Conservation (phyloP, 2,329 filamentous ascomycete genomes). For the Metarhizium anisopliae region DNA sequence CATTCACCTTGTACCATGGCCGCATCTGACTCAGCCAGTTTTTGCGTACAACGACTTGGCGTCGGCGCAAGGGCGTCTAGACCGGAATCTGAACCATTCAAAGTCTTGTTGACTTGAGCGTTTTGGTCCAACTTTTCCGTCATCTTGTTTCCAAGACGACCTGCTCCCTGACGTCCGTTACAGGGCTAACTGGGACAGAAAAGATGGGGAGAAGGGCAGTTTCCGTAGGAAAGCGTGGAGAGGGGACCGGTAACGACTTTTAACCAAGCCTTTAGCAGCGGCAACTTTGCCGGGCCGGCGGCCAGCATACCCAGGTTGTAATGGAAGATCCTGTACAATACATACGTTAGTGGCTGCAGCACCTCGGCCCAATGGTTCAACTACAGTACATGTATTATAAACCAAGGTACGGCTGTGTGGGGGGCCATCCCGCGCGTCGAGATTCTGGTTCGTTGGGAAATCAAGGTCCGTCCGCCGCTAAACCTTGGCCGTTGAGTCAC, state of each 20-base stretch:
- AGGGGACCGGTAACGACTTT: not conserved
- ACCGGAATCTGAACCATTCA: not conserved
- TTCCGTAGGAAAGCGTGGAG: not conserved
- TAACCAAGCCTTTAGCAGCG: not conserved
- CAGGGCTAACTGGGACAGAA: not conserved
- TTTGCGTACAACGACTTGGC: slow-evolving; percentile 3
- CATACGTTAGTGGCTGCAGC: too few species aligned
- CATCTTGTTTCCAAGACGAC: not conserved
- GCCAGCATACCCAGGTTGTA: not conserved
- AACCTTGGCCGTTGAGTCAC: not conserved
- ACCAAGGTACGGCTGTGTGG: too few species aligned
- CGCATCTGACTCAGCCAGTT: slow-evolving; percentile 5
- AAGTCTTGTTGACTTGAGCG: not conserved
- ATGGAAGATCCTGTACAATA: not conserved
- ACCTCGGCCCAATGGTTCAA: too few species aligned
- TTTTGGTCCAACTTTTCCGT: slow-evolving; percentile 1
- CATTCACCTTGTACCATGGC: slow-evolving; percentile 6
- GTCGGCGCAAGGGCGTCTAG: slow-evolving; percentile 2
- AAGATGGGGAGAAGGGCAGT: not conserved
- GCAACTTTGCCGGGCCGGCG: not conserved
- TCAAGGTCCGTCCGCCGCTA: not conserved
- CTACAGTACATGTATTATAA: too few species aligned
- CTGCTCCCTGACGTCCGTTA: not conserved
- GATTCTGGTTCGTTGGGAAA: too few species aligned
- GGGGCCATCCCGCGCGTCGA: too few species aligned